Base-by-base conservation (phyloP, 305 asterid species). In the Fraxinus platypoda region DNA sequence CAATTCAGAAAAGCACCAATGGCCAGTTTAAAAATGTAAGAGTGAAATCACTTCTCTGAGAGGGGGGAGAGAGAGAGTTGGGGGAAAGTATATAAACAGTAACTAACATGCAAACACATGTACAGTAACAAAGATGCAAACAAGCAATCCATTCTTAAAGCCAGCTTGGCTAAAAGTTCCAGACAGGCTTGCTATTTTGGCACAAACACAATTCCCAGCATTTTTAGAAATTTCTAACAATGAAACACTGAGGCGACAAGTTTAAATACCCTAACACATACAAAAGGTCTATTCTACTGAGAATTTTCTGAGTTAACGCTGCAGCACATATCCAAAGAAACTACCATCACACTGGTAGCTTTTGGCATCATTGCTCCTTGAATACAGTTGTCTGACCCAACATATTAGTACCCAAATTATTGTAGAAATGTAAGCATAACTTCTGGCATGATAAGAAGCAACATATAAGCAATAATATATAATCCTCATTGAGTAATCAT, bases 41-140 rank as follows among this genome's bases (percentile, higher is more conserved):
- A 46, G 57, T 15, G 49, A 41, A 49, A 57, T 6, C 68, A 57
- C 11, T 57, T 57, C 68, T 21, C 3, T 57, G 26, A 57, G 26
- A 13, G 7, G 26, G 0, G 19, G 13, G n/a, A 46, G 49, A 41
- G 15, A 41, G 7, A 41, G 15, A 9, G 1, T 0, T 6, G 1
- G 38, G 38, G 7, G 37, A 41, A 9, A 41, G 49, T 13, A 41
- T 15, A 41, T 41, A 41, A 8, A 41, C 49, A 41, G 49, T 2
- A 41, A 41, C 64, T 52, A 52, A 52, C 25, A 52, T n/a, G 25
- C 64, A 52, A 52, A 52, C 64, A 52, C 64, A n/a, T 52, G 79
- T 82, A 84, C 23, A 35, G 76, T 68, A 78, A 28, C 79, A 21
- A 62, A 52, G 25, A 52, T 52, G 64, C 64, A 52, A 52, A 17